Evolutionary conservation across 352 stramenopile genomes (phyloP), one percentile per base, ranked within the genome.

Genomic region (Nothophytophthora sp.): DNA sequence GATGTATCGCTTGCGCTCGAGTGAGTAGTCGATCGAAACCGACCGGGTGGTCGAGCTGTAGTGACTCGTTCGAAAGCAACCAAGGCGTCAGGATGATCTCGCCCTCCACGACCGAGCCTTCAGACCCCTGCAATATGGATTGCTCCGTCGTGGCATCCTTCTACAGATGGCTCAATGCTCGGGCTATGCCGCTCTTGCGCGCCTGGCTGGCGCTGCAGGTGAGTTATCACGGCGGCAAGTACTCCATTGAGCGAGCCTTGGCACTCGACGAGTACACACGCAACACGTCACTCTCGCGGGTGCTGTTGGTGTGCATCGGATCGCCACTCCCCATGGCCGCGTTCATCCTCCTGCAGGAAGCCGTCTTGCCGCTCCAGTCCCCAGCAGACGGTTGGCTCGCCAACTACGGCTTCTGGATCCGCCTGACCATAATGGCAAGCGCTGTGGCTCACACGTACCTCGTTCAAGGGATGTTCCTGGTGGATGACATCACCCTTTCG

Each of bases 351-450:
- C 12, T 55, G 0, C 43, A 60, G 27, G 59, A 63, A 12, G 5
- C n/a, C n/a, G n/a, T 59, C 2, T 6, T 68, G 15, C 59, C 59
- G 2, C 39, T 63, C 0, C 53, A 63, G 33, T 28, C 64, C 7
- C 48, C 54, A 23, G n/a, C 22, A 1, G 43, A 46, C 2, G 53
- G 47, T 9, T 63, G 45, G 41, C 13, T 12, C 4, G 37, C 15
- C 4, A 68, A 68, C 23, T 56, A 63, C 35, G 53, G 47, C 6
- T 51, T 63, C 8, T 68, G 59, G 59, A 27, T 51, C 23, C 59
- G 59, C 2, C 19, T 58, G 0, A 6, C 36, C 10, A 50, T 62
- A 35, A 15, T 61, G 2, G 32, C 32, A 7, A 13, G 30, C 5
- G 42, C 40, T 19, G 29, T 39, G 4, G 25, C 39, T 0, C 33